A percentile compares a stretch with the other conserved stretches of the same genome.
These are phyloP conservation scores for Gynostemma pentaphyllum DNA, from an alignment of 306 rosid genomes.

Conservation along the genomic window DNA sequence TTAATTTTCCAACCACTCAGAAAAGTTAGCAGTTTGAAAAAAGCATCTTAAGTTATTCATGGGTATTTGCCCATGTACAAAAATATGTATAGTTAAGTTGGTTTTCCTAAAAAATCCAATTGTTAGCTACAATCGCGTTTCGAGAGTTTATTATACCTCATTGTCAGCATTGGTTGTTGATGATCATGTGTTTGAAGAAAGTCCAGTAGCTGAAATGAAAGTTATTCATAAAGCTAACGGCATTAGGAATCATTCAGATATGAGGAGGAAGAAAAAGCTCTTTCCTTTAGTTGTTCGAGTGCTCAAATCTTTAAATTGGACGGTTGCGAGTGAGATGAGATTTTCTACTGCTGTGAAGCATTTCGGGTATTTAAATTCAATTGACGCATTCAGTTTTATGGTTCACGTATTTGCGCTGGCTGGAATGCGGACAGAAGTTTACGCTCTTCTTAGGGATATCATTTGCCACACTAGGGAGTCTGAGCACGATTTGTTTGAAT, in stretches of 20 bases:
- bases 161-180: conserved; percentile 29
- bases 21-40: not conserved
- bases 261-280: conserved; percentile 1
- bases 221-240: conserved; percentile 3
- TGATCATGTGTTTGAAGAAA: conserved; percentile 35
- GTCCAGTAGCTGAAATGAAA: conserved; percentile 16
- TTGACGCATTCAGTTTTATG: conserved; percentile 31
- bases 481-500: conserved; percentile 17
- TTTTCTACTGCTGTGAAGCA: conserved; percentile 31
- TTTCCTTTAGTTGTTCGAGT: conserved; percentile 31
- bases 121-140: conserved; percentile 7
- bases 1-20: too few species aligned
- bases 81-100: conserved; percentile 12
- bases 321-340: conserved; percentile 24
- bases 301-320: conserved; percentile 44
- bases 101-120: conserved; percentile 12
- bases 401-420: conserved; percentile 41
- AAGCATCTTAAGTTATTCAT: conserved; percentile 16
- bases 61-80: conserved; percentile 30
- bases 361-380: conserved; percentile 35
- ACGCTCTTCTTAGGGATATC: conserved; percentile 43
- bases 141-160: conserved; percentile 22
- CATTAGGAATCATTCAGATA: not conserved
- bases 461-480: conserved; percentile 21
- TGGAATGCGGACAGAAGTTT: conserved; percentile 37